phyloP scores from a whole-genome alignment of 495 filamentous ascomycete species.

The Xylaria venustula region DNA sequence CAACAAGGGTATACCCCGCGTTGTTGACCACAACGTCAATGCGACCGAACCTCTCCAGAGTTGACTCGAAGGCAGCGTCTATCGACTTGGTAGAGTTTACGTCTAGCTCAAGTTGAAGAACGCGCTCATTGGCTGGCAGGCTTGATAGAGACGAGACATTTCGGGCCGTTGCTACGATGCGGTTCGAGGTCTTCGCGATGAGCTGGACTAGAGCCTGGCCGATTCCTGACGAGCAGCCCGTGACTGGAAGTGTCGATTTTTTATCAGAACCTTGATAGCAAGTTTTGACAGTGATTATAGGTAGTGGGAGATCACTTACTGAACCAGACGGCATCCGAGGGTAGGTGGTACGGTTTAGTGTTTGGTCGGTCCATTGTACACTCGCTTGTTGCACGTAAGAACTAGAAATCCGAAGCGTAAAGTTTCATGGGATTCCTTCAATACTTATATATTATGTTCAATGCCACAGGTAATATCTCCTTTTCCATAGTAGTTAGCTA shows the following conservation, averaged over 20 bases:
- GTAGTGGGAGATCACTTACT: constrained; percentile 29
- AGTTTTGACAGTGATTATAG: not conserved
- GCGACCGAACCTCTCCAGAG: constrained; percentile 40
- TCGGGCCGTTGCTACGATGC: constrained; percentile 50
- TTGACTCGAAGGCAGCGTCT: constrained; percentile 35
- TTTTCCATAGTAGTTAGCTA: too few relatives aligned
- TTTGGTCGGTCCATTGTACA: constrained; percentile 30
- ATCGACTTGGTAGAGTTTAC: constrained; percentile 42
- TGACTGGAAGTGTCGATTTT: too few relatives aligned
- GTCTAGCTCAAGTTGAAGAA: constrained; percentile 48
- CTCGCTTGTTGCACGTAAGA: too few relatives aligned
- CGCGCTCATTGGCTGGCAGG: constrained; percentile 32
- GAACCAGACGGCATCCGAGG: constrained; percentile 50
- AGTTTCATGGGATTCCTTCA: too few relatives aligned
- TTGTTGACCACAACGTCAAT: constrained; percentile 60
- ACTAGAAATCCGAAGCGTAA: too few relatives aligned
- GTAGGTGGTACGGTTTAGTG: constrained; percentile 43
- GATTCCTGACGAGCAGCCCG: constrained; percentile 50
- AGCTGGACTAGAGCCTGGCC: constrained; percentile 44
- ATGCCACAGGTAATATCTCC: too few relatives aligned
- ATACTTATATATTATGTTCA: too few relatives aligned
- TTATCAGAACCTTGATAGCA: not conserved
- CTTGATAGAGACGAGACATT: constrained; percentile 35
- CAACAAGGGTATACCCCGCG: constrained; percentile 49
- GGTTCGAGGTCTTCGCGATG: constrained; percentile 38